A percentile compares a stretch with the other conserved stretches of the same genome.
Evolutionary conservation across 2,329 filamentous ascomycete species (phyloP).

Genomic region (Dactylellina drechsleri): DNA sequence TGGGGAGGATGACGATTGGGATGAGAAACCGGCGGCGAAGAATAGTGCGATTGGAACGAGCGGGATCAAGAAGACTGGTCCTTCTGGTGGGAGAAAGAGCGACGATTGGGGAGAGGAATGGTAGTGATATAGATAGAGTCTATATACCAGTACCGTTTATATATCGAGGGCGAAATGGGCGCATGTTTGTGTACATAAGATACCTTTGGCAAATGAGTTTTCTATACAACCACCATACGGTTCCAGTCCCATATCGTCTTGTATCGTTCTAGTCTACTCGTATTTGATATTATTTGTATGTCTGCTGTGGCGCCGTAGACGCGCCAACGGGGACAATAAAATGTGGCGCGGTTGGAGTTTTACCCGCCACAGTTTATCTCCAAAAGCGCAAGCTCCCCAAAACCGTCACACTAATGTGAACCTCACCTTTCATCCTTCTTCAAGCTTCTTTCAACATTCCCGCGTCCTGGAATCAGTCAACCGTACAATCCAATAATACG

Average conservation of each 20-base stretch:
- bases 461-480: background rate
- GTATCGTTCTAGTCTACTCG: too few relatives aligned
- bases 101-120: constrained; percentile 59
- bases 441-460: background rate
- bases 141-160: too few relatives aligned
- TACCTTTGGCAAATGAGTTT: constrained; percentile 37
- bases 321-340: background rate
- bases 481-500: too few relatives aligned
- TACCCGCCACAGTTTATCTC: background rate
- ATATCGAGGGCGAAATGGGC: constrained; percentile 32
- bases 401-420: background rate
- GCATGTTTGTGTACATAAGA: constrained; percentile 47
- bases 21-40: constrained; percentile 57
- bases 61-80: constrained; percentile 68
- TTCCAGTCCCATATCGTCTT: too few relatives aligned
- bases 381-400: constrained; percentile 38
- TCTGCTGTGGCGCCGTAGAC: constrained; percentile 24
- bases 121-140: constrained; percentile 17
- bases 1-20: constrained; percentile 69
- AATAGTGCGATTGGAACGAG: constrained; percentile 71
- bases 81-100: constrained; percentile 52
- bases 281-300: background rate
- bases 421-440: background rate
- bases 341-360: constrained; percentile 10
- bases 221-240: constrained; percentile 2